These are phyloP conservation scores for Metschnikowia anglica DNA, from an alignment of 805 yeast species.

Conservation along the genomic window DNA sequence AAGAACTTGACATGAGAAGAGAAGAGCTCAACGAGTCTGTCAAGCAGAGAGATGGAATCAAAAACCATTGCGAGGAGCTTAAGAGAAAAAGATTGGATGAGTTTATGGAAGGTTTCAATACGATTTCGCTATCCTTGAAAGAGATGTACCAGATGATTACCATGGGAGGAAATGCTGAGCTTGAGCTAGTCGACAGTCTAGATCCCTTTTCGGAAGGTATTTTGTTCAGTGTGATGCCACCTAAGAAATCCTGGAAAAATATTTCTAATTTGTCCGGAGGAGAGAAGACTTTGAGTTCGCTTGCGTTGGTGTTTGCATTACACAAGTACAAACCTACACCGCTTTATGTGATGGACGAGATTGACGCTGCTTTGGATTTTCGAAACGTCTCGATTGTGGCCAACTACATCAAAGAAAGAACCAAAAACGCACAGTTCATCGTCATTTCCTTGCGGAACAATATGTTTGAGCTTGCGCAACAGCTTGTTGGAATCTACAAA, in stretches of 20 bases:
- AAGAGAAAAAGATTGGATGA: slow-evolving; percentile 77
- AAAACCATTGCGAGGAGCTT: slow-evolving; percentile 62
- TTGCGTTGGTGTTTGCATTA: slow-evolving; percentile 93
- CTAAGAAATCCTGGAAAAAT: slow-evolving; percentile 96
- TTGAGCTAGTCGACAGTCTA: slow-evolving; percentile 89
- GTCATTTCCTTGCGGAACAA: slow-evolving; percentile 94
- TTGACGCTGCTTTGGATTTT: slow-evolving; percentile 97
- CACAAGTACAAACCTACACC: slow-evolving; percentile 98
- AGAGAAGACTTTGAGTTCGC: slow-evolving; percentile 90
- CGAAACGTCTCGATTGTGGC: slow-evolving; percentile 97
- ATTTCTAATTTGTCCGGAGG: slow-evolving; percentile 96
- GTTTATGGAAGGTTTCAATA: slow-evolving; percentile 88
- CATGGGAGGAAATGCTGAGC: slow-evolving; percentile 98
- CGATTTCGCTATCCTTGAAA: slow-evolving; percentile 82
- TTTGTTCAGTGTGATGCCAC: slow-evolving; percentile 97
- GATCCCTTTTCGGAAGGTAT: slow-evolving; percentile 99
- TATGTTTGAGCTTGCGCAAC: slow-evolving; percentile 96
- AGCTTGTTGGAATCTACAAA: slow-evolving; percentile 93
- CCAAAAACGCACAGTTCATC: slow-evolving; percentile 93
- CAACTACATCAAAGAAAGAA: slow-evolving; percentile 91
- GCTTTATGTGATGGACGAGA: slow-evolving; percentile 97
- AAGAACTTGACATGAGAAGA: slow-evolving; percentile 64
- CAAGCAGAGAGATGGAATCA: slow-evolving; percentile 59
- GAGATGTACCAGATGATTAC: slow-evolving; percentile 99
- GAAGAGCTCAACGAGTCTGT: slow-evolving; percentile 69